Base-by-base conservation (phyloP, 768 basidiomycete species). In the Amyloporia xantha region DNA sequence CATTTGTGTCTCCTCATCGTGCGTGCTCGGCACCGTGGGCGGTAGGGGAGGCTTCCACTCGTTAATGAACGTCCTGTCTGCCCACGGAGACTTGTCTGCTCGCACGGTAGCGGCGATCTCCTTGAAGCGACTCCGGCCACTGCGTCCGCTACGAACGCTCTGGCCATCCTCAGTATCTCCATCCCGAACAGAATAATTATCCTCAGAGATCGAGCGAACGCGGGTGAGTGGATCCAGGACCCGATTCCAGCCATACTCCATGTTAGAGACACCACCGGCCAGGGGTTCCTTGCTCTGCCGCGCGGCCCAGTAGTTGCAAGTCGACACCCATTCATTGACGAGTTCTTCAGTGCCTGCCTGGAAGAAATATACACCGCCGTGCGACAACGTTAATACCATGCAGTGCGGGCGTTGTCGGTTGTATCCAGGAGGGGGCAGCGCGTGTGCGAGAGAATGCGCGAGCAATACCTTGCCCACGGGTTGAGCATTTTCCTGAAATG, bases 221-320 rank as follows among this genome's bases (percentile, higher is more conserved):
- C 78, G 78, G 17, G 71, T 64, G 35, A 72, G 57, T 2, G 73
- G 61, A 51, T 85, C 85, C 21, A 72, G 57, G 6, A 91, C 76
- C 17, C 90, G 78, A 64, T 82, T 94, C 96, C 96, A 99, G 7
- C 96, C 96, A 62, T 98, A 96, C 66, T 99, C 96, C 89, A 98
- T 95, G 69, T 98, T 99, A 42, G 91, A 93, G 6, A 99, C 94
- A 20, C 96, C 96, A 4, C 96, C 96, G 1, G 88, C 78, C 2
- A 99, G 76, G 1, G 96, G 96, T 62, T 97, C 94, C 59, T 95
- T 93, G 66, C 90, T 92, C 48, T 83, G 89, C 39, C 96, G 76
- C 2, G 95, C 96, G 0, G 96, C 91, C 96, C 96, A 98, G 64
- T 99, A 99, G 71, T 98, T 99, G 78, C 95, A 97, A 0, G 96